Percentiles rank a stretch among this genome's conserved stretches.
These are phyloP conservation scores for Raddia guianensis DNA, from an alignment of 176 grass and related monocot species.

Conservation along the genomic window DNA sequence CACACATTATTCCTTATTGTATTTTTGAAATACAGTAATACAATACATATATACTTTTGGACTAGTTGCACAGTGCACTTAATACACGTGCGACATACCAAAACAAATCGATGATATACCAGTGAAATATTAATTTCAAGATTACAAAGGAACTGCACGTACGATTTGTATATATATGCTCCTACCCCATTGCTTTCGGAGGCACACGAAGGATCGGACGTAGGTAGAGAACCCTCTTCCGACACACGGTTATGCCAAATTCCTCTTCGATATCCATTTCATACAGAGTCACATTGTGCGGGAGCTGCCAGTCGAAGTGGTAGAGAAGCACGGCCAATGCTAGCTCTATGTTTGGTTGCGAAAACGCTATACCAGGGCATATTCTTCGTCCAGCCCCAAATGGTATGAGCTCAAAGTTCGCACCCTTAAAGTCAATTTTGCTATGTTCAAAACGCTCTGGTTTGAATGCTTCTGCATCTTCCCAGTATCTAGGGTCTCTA, in stretches of 20 bases:
- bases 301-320: slow-evolving; percentile 32
- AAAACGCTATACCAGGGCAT: slow-evolving; percentile 30
- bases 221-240: background rate
- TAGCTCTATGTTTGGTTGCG: slow-evolving; percentile 6
- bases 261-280: slow-evolving; percentile 26
- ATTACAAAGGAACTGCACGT: no score
- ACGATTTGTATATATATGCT: no score
- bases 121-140: no score
- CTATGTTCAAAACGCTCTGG: slow-evolving; percentile 28
- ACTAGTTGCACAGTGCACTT: no score
- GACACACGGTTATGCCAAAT: background rate
- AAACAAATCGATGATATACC: no score
- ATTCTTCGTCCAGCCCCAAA: slow-evolving; percentile 36
- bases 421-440: background rate
- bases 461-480: background rate
- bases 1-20: no score
- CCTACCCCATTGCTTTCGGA: no score
- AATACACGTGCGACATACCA: no score
- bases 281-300: background rate
- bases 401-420: slow-evolving; percentile 39
- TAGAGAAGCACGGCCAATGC: slow-evolving; percentile 11
- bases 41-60: no score
- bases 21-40: no score
- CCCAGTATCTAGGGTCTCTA: slow-evolving; percentile 32
- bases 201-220: background rate